Evolutionary conservation across 1,284 basidiomycete species (phyloP).

Genomic region (Meira miltonrushii): DNA sequence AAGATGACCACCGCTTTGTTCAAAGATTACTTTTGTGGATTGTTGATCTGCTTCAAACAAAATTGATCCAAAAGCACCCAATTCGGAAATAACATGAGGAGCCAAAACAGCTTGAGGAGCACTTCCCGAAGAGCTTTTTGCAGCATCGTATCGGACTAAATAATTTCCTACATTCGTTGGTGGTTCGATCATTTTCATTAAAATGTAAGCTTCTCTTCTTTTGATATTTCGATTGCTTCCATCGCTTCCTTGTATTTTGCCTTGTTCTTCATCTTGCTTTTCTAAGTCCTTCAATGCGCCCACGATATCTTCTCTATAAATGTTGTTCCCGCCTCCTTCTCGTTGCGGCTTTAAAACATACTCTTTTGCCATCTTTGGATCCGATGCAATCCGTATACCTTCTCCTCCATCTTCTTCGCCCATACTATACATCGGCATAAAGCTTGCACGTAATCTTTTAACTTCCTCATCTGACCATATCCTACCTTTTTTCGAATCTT

Average conservation of each 20-base stretch:
- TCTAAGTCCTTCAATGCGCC: slow-evolving; percentile 65
- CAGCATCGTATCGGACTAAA: slow-evolving; percentile 60
- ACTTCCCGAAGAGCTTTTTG: not conserved
- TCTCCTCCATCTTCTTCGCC: slow-evolving; percentile 41
- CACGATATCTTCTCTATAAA: slow-evolving; percentile 80
- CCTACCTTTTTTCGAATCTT: slow-evolving; percentile 5
- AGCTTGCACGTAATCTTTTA: slow-evolving; percentile 22
- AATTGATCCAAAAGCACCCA: slow-evolving; percentile 85
- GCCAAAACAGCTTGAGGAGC: slow-evolving; percentile 42
- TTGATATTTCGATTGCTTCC: slow-evolving; percentile 12
- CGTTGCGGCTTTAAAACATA: slow-evolving; percentile 92
- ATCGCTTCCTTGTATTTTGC: slow-evolving; percentile 12
- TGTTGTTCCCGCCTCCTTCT: slow-evolving; percentile 94
- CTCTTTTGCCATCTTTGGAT: slow-evolving; percentile 58
- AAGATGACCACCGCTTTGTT: slow-evolving; percentile 74
- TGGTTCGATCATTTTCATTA: slow-evolving; percentile 83
- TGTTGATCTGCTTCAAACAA: slow-evolving; percentile 59
- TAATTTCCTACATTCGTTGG: slow-evolving; percentile 66
- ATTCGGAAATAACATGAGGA: slow-evolving; percentile 75
- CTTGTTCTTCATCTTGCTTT: slow-evolving; percentile 56
- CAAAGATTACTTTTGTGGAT: slow-evolving; percentile 50
- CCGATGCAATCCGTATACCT: not conserved
- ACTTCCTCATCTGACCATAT: slow-evolving; percentile 4
- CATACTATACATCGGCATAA: slow-evolving; percentile 46
- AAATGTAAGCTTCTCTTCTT: slow-evolving; percentile 68